Evolutionary conservation across 2,329 filamentous ascomycete genomes (phyloP).

Genomic region (Gaeumannomyces sp.): DNA sequence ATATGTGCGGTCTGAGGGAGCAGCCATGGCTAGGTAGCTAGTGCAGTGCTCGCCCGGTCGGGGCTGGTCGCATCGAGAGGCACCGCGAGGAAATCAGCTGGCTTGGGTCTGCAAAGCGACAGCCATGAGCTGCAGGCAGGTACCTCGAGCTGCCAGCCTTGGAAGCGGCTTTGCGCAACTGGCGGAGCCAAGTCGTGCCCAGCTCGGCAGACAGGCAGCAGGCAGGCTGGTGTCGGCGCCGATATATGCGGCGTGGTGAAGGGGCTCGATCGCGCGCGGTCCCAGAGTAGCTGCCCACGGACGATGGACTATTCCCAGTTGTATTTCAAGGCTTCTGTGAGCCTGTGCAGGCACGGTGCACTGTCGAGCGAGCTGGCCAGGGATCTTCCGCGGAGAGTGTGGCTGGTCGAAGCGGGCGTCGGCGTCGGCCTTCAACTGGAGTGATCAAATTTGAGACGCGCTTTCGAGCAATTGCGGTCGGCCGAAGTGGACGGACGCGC

Average conservation of each 20-base stretch:
- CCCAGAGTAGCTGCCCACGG: too few relatives aligned
- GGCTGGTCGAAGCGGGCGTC: neutral
- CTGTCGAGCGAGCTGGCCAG: neutral
- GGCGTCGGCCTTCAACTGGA: neutral
- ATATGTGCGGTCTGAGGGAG: slow-evolving; percentile 63
- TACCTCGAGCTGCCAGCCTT: neutral
- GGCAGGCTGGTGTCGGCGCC: neutral
- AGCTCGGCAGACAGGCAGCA: neutral
- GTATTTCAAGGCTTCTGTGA: neutral
- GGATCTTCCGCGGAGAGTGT: neutral
- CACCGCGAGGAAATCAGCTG: neutral
- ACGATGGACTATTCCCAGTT: too few relatives aligned
- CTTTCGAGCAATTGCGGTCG: neutral
- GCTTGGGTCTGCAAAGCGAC: neutral
- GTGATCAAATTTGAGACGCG: neutral
- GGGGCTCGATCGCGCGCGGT: neutral
- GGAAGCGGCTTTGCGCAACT: neutral
- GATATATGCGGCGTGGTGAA: neutral
- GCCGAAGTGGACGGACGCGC: neutral
- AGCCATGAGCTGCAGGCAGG: neutral
- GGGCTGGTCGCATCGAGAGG: slow-evolving; percentile 4
- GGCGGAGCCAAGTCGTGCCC: neutral
- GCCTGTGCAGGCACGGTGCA: neutral
- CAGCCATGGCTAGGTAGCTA: slow-evolving; percentile 60
- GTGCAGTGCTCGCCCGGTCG: slow-evolving; percentile 1